A percentile compares a stretch with the other conserved stretches of the same genome.
phyloP scores from a whole-genome alignment of 2,329 filamentous ascomycete species.

The Rutstroemia sp. region DNA sequence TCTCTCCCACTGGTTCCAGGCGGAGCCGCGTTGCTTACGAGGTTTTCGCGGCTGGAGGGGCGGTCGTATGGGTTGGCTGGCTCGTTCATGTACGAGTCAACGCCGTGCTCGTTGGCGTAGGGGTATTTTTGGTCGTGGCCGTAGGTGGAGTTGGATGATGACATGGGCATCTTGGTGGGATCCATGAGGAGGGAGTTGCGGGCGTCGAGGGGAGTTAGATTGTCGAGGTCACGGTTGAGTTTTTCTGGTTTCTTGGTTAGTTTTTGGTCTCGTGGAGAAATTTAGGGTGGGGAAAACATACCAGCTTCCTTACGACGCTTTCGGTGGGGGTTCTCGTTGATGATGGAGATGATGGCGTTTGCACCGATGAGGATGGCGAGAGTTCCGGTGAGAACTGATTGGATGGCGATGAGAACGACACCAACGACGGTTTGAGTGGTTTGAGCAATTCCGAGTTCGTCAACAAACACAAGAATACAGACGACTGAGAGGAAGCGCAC shows the following conservation, averaged over 20 bases:
- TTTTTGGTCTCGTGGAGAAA: slow-evolving; percentile 11
- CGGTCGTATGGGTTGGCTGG: slow-evolving; percentile 24
- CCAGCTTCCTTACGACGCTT: slow-evolving; percentile 83
- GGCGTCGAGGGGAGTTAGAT: slow-evolving; percentile 78
- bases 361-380: slow-evolving; percentile 82
- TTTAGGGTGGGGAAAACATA: slow-evolving; percentile 42
- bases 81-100: slow-evolving; percentile 24
- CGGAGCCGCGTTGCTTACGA: slow-evolving; percentile 4
- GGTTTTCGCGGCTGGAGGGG: slow-evolving; percentile 4
- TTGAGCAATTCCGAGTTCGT: slow-evolving; percentile 81
- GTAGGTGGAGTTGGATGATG: slow-evolving; percentile 12
- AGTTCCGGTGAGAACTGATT: slow-evolving; percentile 73
- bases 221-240: slow-evolving; percentile 67
- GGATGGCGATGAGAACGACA: slow-evolving; percentile 86
- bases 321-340: slow-evolving; percentile 84
- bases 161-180: neutral
- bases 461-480: slow-evolving; percentile 88
- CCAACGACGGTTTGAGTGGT: slow-evolving; percentile 93
- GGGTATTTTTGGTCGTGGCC: slow-evolving; percentile 19
- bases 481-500: slow-evolving; percentile 83
- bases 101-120: slow-evolving; percentile 13
- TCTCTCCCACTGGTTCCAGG: neutral
- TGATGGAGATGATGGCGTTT: slow-evolving; percentile 78
- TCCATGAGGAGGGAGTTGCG: slow-evolving; percentile 68
- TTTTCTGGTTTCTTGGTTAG: slow-evolving; percentile 51